phyloP scores from a whole-genome alignment of 768 basidiomycete species.

The Phallus indusiatus region DNA sequence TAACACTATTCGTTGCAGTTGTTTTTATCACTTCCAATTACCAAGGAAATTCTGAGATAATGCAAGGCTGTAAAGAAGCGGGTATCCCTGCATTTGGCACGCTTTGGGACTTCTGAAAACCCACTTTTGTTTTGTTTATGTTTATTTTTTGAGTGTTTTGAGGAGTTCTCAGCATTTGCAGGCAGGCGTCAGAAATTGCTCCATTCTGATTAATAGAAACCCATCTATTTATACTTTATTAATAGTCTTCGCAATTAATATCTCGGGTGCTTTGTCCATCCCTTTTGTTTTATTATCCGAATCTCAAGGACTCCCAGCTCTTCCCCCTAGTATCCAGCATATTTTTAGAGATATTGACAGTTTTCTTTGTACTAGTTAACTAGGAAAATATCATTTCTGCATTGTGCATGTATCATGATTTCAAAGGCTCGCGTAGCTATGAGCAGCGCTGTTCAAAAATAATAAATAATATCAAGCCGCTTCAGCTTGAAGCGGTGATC shows the following conservation, averaged over 20 bases:
- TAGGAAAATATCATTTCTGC: neutral
- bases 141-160: neutral
- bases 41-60: conserved; percentile 68
- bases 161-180: neutral
- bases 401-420: no score
- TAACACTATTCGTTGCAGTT: conserved; percentile 28
- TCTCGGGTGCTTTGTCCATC: neutral
- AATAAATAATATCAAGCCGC: neutral
- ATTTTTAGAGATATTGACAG: neutral
- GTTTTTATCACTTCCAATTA: conserved; percentile 83
- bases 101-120: conserved; percentile 22
- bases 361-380: neutral
- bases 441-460: neutral
- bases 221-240: neutral
- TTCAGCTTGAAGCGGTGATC: neutral
- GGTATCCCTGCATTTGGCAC: conserved; percentile 47
- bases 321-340: neutral
- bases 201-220: neutral
- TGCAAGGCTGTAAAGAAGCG: conserved; percentile 64
- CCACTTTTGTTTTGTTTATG: neutral
- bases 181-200: neutral
- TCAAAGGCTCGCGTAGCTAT: no score
- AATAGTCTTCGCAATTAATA: neutral
- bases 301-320: conserved; percentile 8
- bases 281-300: conserved; percentile 2